These are phyloP conservation scores for Mycena latifolia DNA, from an alignment of 768 basidiomycete genomes.

Conservation along the genomic window DNA sequence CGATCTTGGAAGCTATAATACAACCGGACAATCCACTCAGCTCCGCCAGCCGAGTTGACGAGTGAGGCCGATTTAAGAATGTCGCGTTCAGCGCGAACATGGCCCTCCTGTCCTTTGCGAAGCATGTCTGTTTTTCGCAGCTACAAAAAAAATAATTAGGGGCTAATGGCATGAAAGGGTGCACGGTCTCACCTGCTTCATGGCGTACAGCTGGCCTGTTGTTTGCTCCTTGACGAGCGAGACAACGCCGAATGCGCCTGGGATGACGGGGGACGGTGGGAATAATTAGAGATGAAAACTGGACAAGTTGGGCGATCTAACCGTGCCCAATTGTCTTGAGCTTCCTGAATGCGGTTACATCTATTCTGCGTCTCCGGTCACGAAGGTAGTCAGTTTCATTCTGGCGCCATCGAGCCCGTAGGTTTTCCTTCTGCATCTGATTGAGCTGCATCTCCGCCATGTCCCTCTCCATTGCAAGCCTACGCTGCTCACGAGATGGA, in stretches of 20 bases:
- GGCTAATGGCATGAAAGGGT: constrained; percentile 12
- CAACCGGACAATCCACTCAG: constrained; percentile 95
- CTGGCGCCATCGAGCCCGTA: constrained; percentile 83
- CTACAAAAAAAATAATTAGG: constrained; percentile 53
- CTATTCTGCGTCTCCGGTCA: constrained; percentile 85
- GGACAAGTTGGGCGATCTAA: constrained; percentile 47
- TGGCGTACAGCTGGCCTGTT: constrained; percentile 87
- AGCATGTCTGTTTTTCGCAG: constrained; percentile 93
- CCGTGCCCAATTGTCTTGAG: constrained; percentile 97
- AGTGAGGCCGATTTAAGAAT: constrained; percentile 91
- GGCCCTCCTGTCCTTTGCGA: constrained; percentile 96
- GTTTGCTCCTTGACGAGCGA: constrained; percentile 88
- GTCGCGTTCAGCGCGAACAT: constrained; percentile 96
- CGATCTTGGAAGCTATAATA: constrained; percentile 96
- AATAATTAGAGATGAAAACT: constrained; percentile 13
- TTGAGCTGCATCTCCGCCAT: constrained; percentile 80
- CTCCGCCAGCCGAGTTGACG: constrained; percentile 77
- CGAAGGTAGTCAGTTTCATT: constrained; percentile 94
- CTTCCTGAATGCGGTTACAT: constrained; percentile 86
- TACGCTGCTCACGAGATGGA: constrained; percentile 87
- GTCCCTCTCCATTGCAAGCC: constrained; percentile 89
- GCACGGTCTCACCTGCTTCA: constrained; percentile 85
- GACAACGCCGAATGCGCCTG: constrained; percentile 97
- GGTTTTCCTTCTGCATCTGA: constrained; percentile 75
- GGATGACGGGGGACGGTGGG: constrained; percentile 37